Percentiles rank a stretch among this genome's conserved stretches.
Conservation (phyloP, 768 basidiomycete genomes). For the Floccularia luteovirens region DNA sequence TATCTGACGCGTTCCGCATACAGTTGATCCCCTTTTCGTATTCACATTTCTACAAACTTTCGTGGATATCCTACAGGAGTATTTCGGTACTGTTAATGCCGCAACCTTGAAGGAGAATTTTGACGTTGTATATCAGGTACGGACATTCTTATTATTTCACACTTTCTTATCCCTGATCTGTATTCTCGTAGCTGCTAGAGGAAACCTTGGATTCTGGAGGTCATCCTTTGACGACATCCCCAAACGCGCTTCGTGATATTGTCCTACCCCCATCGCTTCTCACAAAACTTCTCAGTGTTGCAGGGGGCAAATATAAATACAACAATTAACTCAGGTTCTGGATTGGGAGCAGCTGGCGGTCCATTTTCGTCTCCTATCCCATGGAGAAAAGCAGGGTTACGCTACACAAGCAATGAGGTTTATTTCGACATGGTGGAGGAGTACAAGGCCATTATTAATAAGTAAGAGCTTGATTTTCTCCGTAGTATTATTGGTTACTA, state of each 20-base stretch:
- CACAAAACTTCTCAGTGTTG: slow-evolving; percentile 54
- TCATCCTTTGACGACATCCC: slow-evolving; percentile 85
- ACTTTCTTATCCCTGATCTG: slow-evolving; percentile 3
- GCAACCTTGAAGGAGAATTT: slow-evolving; percentile 84
- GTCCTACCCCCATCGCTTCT: slow-evolving; percentile 88
- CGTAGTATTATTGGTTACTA: slow-evolving; percentile 3
- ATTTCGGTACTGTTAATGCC: slow-evolving; percentile 81
- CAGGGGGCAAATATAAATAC: slow-evolving; percentile 42
- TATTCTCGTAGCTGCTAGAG: slow-evolving; percentile 63
- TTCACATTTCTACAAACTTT: slow-evolving; percentile 88
- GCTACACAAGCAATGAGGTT: slow-evolving; percentile 85
- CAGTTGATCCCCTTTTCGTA: slow-evolving; percentile 86
- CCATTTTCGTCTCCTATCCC: slow-evolving; percentile 88
- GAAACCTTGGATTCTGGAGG: slow-evolving; percentile 94
- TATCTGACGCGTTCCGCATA: too few species aligned
- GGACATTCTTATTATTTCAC: slow-evolving; percentile 10
- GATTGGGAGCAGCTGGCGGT: slow-evolving; percentile 29
- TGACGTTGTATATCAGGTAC: slow-evolving; percentile 89
- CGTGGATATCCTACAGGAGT: slow-evolving; percentile 75
- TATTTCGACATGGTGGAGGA: slow-evolving; percentile 89
- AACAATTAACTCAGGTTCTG: slow-evolving; percentile 36
- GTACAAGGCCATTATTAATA: slow-evolving; percentile 70
- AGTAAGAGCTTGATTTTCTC: slow-evolving; percentile 32
- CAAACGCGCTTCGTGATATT: slow-evolving; percentile 87
- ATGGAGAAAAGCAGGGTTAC: slow-evolving; percentile 82